These are phyloP conservation scores for Pezicula radicicola DNA, from an alignment of 2,329 filamentous ascomycete genomes.

Conservation along the genomic window DNA sequence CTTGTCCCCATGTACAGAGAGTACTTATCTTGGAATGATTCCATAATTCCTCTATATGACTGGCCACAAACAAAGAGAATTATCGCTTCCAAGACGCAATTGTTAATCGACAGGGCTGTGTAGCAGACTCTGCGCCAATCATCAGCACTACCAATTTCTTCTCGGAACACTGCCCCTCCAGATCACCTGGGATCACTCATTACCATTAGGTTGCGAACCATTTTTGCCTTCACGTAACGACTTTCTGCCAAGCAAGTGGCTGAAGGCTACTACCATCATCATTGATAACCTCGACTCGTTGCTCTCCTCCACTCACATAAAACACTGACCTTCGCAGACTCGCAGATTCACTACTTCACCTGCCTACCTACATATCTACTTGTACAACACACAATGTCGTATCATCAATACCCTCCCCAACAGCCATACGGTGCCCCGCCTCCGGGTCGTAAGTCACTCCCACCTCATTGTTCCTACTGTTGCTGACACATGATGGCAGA, in stretches of 20 bases:
- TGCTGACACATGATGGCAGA: background rate
- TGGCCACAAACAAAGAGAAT: background rate
- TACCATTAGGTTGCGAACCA: background rate
- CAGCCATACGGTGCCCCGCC: constrained; percentile 13
- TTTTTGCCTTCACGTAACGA: constrained; percentile 2
- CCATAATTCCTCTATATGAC: no score
- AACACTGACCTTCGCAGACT: background rate
- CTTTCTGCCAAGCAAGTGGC: background rate
- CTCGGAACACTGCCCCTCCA: constrained; percentile 7
- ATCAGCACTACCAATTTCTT: background rate
- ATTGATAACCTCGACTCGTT: background rate
- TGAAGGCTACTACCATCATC: background rate
- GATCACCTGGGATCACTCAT: background rate
- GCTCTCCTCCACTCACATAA: background rate
- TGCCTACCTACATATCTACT: background rate
- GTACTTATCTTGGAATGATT: no score
- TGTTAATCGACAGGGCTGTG: background rate
- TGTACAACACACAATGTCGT: constrained; percentile 11
- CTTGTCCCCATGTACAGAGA: no score
- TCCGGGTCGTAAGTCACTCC: constrained; percentile 11
- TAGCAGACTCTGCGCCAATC: background rate
- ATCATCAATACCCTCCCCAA: constrained; percentile 13
- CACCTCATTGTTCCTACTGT: background rate
- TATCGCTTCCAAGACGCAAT: background rate
- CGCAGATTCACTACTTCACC: background rate